A percentile compares a stretch with the other conserved stretches of the same genome.
Evolutionary conservation across 2,329 filamentous ascomycete species (phyloP).

Genomic region (Fusarium robinianum): DNA sequence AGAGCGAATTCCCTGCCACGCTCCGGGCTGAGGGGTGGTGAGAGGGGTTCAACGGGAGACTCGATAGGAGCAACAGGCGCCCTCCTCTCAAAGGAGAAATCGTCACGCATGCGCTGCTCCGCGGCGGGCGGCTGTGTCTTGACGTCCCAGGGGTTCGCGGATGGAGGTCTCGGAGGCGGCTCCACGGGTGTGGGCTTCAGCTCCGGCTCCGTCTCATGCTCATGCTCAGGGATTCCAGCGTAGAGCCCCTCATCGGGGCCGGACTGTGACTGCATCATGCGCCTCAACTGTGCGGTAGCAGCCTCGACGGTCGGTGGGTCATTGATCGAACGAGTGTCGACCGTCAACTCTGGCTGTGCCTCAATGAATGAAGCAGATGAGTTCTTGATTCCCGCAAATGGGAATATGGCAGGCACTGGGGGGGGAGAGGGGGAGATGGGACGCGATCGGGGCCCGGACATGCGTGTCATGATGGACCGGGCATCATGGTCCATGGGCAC

Average conservation of each 20-base stretch:
- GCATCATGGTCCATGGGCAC: slow-evolving; percentile 34
- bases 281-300: slow-evolving; percentile 38
- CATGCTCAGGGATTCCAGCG: slow-evolving; percentile 14
- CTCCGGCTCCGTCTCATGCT: slow-evolving; percentile 11
- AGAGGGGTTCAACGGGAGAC: slow-evolving; percentile 29
- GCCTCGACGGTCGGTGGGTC: slow-evolving; percentile 36
- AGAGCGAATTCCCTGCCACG: slow-evolving; percentile 7
- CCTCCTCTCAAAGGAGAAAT: slow-evolving; percentile 34
- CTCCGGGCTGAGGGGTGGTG: slow-evolving; percentile 32
- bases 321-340: slow-evolving; percentile 17
- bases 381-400: slow-evolving; percentile 19
- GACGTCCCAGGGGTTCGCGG: slow-evolving; percentile 50
- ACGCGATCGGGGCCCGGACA: slow-evolving; percentile 35
- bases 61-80: slow-evolving; percentile 31
- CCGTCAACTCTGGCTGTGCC: slow-evolving; percentile 13
- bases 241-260: slow-evolving; percentile 35
- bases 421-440: slow-evolving; percentile 34
- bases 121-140: slow-evolving; percentile 28
- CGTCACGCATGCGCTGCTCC: slow-evolving; percentile 27
- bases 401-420: slow-evolving; percentile 33
- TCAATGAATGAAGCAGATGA: slow-evolving; percentile 5
- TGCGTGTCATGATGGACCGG: slow-evolving; percentile 37
- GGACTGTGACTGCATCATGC: slow-evolving; percentile 36
- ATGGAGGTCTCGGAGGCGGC: slow-evolving; percentile 44
- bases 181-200: slow-evolving; percentile 27